These are phyloP conservation scores for Aspergillus phoenicis DNA, from an alignment of 2,329 filamentous ascomycete genomes.

Conservation along the genomic window DNA sequence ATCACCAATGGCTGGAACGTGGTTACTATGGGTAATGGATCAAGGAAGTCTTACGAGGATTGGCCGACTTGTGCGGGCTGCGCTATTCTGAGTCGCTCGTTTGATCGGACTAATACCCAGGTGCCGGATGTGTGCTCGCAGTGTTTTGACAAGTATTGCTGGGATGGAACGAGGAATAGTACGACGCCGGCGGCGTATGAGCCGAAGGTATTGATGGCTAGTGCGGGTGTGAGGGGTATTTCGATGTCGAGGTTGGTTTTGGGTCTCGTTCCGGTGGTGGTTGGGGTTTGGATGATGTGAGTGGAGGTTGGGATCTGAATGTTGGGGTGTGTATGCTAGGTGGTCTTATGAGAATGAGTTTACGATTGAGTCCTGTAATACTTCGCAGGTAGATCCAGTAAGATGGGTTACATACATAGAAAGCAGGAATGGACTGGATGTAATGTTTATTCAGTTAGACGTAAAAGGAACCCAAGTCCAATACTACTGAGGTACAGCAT, in stretches of 20 bases:
- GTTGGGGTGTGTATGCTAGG: background rate
- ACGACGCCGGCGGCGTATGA: conserved; percentile 15
- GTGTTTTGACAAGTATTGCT: conserved; percentile 87
- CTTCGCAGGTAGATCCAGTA: too few relatives aligned
- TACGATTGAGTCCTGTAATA: background rate
- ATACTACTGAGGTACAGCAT: too few relatives aligned
- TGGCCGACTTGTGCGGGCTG: conserved; percentile 89
- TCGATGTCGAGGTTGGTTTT: background rate
- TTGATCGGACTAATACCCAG: conserved; percentile 69
- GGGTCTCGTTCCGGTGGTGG: background rate
- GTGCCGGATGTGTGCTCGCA: conserved; percentile 71
- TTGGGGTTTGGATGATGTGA: background rate
- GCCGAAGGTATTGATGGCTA: conserved; percentile 7
- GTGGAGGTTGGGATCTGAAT: background rate
- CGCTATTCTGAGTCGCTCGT: conserved; percentile 76
- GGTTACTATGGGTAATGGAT: conserved; percentile 80
- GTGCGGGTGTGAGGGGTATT: background rate
- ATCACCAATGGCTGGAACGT: conserved; percentile 87
- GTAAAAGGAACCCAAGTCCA: too few relatives aligned
- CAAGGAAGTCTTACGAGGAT: conserved; percentile 59
- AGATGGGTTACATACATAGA: too few relatives aligned
- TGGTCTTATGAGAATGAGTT: background rate
- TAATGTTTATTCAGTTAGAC: too few relatives aligned
- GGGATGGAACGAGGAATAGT: conserved; percentile 71
- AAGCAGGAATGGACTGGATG: too few relatives aligned